Evolutionary conservation across 192 early-diverging fungal genomes (phyloP).

Genomic region (Umbelopsis ramanniana): DNA sequence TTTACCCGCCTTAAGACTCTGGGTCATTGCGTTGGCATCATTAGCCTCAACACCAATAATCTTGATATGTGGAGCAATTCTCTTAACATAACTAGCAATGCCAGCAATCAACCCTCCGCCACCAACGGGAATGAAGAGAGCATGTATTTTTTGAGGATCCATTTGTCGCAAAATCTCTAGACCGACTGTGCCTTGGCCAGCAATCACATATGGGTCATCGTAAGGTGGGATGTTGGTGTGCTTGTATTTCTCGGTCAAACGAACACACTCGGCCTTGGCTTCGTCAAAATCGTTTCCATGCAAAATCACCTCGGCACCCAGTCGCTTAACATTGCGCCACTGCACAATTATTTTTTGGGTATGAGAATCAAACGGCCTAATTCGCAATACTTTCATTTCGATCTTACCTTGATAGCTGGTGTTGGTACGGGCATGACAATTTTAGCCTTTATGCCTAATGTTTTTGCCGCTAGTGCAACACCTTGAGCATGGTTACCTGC

Average conservation of each 20-base stretch:
- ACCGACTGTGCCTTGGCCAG: conserved; percentile 97
- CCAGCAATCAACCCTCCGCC: conserved; percentile 95
- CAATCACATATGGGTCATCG: conserved; percentile 98
- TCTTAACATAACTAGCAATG: conserved; percentile 92
- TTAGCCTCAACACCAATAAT: conserved; percentile 92
- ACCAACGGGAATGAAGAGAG: conserved; percentile 92
- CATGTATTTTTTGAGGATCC: conserved; percentile 69
- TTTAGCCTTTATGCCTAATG: conserved; percentile 89
- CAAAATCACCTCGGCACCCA: conserved; percentile 91
- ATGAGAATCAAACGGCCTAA: too few species aligned
- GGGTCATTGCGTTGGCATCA: conserved; percentile 90
- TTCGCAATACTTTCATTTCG: not conserved
- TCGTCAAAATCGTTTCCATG: conserved; percentile 94
- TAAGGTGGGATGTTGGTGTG: conserved; percentile 96
- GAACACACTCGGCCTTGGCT: conserved; percentile 84
- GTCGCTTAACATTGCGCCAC: conserved; percentile 86
- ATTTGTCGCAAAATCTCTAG: conserved; percentile 82
- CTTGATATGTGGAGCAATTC: conserved; percentile 84
- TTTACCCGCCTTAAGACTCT: conserved; percentile 68
- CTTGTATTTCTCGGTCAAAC: conserved; percentile 70
- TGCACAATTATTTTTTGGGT: too few species aligned
- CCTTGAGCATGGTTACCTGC: conserved; percentile 96
- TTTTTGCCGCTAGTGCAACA: conserved; percentile 91
- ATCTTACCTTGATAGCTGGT: conserved; percentile 50
- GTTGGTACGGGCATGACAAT: conserved; percentile 94